Evolutionary conservation across 805 yeast species (phyloP).

Genomic region (Saccharomycopsis synnaedendra): DNA sequence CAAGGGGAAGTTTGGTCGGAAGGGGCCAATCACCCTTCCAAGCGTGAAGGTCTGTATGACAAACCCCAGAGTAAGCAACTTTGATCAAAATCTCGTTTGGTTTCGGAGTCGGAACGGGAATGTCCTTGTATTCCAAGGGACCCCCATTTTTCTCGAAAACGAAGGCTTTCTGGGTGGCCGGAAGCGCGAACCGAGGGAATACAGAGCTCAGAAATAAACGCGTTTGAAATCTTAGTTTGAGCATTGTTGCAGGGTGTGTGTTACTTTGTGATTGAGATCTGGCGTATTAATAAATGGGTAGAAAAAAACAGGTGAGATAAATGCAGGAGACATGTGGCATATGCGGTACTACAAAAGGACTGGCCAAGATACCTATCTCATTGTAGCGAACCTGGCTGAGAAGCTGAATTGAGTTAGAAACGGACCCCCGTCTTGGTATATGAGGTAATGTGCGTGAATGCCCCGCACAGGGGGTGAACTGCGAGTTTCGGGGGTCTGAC

Average conservation of each 20-base stretch:
- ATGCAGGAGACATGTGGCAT: background rate
- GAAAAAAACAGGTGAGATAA: background rate
- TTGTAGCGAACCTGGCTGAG: no score
- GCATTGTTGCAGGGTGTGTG: background rate
- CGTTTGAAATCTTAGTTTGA: background rate
- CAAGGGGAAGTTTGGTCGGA: conserved; percentile 43
- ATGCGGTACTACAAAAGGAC: background rate
- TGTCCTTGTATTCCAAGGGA: conserved; percentile 36
- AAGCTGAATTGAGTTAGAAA: no score
- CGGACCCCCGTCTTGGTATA: no score
- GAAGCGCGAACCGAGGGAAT: conserved; percentile 22
- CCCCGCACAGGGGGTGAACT: no score
- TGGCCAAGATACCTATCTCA: background rate
- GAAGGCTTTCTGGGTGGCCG: conserved; percentile 40
- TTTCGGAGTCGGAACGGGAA: conserved; percentile 46
- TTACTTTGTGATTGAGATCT: background rate
- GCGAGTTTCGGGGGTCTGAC: no score
- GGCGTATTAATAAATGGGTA: background rate
- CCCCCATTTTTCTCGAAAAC: conserved; percentile 41
- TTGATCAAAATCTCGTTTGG: conserved; percentile 45
- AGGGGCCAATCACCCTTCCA: conserved; percentile 64
- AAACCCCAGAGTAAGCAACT: conserved; percentile 54
- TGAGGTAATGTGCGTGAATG: no score
- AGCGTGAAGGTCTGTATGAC: conserved; percentile 57
- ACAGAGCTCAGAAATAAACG: background rate